Conservation (phyloP, 2,329 filamentous ascomycete genomes). For the Exserohilum rostratum region DNA sequence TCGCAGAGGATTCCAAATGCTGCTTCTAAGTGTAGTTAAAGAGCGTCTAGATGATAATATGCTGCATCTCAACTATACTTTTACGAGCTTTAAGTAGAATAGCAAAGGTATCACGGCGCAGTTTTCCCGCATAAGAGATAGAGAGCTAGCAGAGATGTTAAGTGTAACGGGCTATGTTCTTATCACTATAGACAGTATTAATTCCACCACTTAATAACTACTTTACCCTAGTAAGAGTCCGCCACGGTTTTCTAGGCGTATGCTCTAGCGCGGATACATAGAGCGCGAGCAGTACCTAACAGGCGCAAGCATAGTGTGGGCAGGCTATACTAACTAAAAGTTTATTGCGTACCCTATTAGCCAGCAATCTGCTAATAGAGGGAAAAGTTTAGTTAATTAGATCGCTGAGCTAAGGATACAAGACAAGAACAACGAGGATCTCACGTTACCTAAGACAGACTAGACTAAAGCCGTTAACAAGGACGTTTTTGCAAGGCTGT, state of each 20-base stretch:
- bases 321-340: slow-evolving; percentile 55
- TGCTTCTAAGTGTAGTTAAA: slow-evolving; percentile 52
- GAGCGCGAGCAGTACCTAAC: slow-evolving; percentile 52
- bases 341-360: slow-evolving; percentile 57
- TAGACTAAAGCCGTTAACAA: slow-evolving; percentile 54
- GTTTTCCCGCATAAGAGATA: slow-evolving; percentile 41
- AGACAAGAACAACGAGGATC: slow-evolving; percentile 50
- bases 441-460: slow-evolving; percentile 53
- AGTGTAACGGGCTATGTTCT: slow-evolving; percentile 45
- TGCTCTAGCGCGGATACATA: slow-evolving; percentile 55
- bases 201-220: slow-evolving; percentile 50
- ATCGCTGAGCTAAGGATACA: slow-evolving; percentile 55
- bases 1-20: slow-evolving; percentile 54
- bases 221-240: slow-evolving; percentile 54
- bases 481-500: slow-evolving; percentile 49
- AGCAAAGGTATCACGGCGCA: slow-evolving; percentile 47
- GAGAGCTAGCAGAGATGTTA: slow-evolving; percentile 34
- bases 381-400: slow-evolving; percentile 55
- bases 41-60: slow-evolving; percentile 49
- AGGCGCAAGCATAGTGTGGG: slow-evolving; percentile 54
- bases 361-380: slow-evolving; percentile 42
- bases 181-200: slow-evolving; percentile 55
- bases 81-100: slow-evolving; percentile 47
- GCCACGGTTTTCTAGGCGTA: slow-evolving; percentile 53
- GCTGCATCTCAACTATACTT: slow-evolving; percentile 49